Evolutionary conservation across 1,284 basidiomycete genomes (phyloP).

Genomic region (Leccinum fallax): DNA sequence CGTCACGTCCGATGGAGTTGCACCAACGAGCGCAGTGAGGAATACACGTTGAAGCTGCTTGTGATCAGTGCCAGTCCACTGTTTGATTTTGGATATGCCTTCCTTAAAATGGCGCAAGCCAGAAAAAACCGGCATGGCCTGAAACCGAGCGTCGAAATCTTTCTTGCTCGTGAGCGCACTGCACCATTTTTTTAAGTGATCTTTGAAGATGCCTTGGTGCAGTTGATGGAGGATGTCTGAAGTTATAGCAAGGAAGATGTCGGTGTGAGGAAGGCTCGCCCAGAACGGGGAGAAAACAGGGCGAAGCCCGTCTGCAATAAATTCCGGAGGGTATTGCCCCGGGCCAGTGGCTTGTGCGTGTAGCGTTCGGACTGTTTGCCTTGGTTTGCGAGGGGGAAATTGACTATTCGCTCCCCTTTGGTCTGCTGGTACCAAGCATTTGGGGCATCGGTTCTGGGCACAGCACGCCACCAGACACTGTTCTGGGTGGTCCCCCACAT

Average conservation of each 20-base stretch:
- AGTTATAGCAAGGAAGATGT: not conserved
- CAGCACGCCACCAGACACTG: slow-evolving; percentile 20
- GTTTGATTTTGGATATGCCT: not conserved
- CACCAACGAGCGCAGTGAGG: not conserved
- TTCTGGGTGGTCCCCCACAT: not conserved
- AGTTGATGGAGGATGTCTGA: not conserved
- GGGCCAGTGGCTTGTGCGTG: not conserved
- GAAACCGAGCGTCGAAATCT: not conserved
- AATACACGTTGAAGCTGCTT: not conserved
- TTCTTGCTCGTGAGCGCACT: not conserved
- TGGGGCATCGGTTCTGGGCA: slow-evolving; percentile 22
- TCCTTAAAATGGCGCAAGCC: not conserved
- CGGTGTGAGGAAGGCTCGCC: not conserved
- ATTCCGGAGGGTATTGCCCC: not conserved
- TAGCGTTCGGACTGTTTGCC: not conserved
- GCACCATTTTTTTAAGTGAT: slow-evolving; percentile 2
- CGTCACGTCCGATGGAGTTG: not conserved
- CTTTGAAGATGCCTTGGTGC: slow-evolving; percentile 5
- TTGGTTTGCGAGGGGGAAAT: not conserved
- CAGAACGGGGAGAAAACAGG: slow-evolving; percentile 1
- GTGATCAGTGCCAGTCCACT: not conserved
- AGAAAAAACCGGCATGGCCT: not conserved
- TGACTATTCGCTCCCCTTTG: not conserved
- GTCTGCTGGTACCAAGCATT: slow-evolving; percentile 4
- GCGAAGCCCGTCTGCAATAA: not conserved